Conservation (phyloP, 768 basidiomycete species). For the Arthromyces matolae region DNA sequence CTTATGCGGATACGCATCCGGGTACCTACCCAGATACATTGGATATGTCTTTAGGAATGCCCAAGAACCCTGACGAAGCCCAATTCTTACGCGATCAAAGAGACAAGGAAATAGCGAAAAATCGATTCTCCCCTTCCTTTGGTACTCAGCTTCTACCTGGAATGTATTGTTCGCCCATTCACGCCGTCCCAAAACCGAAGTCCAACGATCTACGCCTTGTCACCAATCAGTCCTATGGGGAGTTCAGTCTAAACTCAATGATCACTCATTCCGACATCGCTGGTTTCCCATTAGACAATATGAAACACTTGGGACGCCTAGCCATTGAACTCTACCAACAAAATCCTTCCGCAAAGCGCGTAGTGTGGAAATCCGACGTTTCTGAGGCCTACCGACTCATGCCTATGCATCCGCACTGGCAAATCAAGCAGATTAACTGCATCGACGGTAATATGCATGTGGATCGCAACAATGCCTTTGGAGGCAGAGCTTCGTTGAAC, state of each 20-base stretch:
- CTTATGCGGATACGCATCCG: background rate
- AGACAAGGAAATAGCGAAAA: background rate
- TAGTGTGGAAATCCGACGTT: no score
- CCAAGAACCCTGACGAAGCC: background rate
- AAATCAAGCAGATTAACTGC: no score
- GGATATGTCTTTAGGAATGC: background rate
- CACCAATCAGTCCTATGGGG: background rate
- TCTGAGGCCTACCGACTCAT: no score
- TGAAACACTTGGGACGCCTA: background rate
- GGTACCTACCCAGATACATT: background rate
- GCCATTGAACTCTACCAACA: no score
- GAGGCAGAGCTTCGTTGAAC: no score
- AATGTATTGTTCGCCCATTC: background rate
- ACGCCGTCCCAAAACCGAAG: background rate
- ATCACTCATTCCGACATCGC: background rate
- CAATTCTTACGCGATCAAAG: background rate
- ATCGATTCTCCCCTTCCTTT: background rate
- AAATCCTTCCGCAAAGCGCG: no score
- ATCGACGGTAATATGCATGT: no score
- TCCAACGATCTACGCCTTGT: background rate
- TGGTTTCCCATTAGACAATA: background rate
- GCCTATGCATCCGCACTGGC: no score
- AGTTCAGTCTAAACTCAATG: background rate
- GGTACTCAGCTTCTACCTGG: background rate
- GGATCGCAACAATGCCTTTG: no score